Evolutionary conservation across 768 basidiomycete genomes (phyloP).

Genomic region (Tulasnella sp.): DNA sequence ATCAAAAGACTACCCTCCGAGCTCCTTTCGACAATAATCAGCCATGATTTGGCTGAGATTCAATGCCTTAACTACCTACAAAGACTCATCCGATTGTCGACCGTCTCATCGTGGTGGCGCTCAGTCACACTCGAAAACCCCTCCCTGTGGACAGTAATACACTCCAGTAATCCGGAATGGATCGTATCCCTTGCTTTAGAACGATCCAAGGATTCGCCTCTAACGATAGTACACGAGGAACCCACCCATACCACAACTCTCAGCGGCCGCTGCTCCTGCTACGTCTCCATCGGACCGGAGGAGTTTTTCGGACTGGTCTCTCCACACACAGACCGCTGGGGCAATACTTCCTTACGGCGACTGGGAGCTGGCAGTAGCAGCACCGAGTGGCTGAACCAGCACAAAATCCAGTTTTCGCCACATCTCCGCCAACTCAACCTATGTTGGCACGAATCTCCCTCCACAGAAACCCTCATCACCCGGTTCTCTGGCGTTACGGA

Average conservation of each 20-base stretch:
- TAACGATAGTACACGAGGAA: not conserved
- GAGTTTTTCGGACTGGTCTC: not conserved
- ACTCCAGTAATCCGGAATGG: not conserved
- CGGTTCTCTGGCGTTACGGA: too few relatives aligned
- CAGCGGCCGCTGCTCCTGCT: too few relatives aligned
- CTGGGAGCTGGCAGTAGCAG: too few relatives aligned
- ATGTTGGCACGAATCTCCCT: too few relatives aligned
- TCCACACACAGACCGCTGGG: too few relatives aligned
- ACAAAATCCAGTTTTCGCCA: not conserved
- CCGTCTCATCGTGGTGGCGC: not conserved
- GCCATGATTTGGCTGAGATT: not conserved
- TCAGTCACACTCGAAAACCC: not conserved
- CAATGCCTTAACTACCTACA: not conserved
- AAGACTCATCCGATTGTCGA: not conserved
- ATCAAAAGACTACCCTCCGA: not conserved
- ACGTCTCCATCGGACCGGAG: not conserved
- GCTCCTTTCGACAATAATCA: not conserved
- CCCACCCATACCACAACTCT: not conserved
- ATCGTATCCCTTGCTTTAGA: not conserved
- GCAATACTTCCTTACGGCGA: too few relatives aligned
- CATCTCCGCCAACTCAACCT: not conserved
- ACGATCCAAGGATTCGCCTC: not conserved
- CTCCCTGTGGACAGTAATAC: not conserved
- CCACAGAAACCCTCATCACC: too few relatives aligned
- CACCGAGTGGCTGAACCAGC: too few relatives aligned